Evolutionary conservation across 2,329 filamentous ascomycete species (phyloP).

Genomic region (Domatiomyces globalis): DNA sequence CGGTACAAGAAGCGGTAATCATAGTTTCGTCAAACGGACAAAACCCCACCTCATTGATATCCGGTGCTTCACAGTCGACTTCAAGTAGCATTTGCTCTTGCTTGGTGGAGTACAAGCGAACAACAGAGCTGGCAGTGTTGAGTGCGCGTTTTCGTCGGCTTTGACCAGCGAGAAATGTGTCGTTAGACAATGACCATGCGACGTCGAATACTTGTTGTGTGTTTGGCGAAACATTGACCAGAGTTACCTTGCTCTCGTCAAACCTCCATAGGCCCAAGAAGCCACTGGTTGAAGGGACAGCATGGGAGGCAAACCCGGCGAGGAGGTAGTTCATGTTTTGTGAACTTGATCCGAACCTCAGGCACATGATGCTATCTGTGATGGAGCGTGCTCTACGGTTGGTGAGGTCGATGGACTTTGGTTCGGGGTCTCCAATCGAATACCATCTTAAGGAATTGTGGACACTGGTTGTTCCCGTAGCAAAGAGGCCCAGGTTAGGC

Average conservation of each 20-base stretch:
- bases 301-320: slow-evolving; percentile 39
- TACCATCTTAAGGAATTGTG: slow-evolving; percentile 21
- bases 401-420: slow-evolving; percentile 14
- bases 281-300: slow-evolving; percentile 30
- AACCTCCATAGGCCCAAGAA: slow-evolving; percentile 43
- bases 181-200: slow-evolving; percentile 39
- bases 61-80: slow-evolving; percentile 43
- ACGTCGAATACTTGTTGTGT: slow-evolving; percentile 45
- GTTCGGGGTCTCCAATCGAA: slow-evolving; percentile 22
- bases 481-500: slow-evolving; percentile 27
- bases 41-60: slow-evolving; percentile 48
- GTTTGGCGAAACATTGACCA: slow-evolving; percentile 31
- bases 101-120: slow-evolving; percentile 39
- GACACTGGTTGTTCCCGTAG: slow-evolving; percentile 32
- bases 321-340: slow-evolving; percentile 33
- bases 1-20: slow-evolving; percentile 46
- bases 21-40: slow-evolving; percentile 33
- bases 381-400: slow-evolving; percentile 19
- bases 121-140: slow-evolving; percentile 31
- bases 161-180: slow-evolving; percentile 39
- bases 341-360: slow-evolving; percentile 34
- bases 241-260: slow-evolving; percentile 23
- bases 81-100: slow-evolving; percentile 27
- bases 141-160: slow-evolving; percentile 3
- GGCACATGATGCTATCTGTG: slow-evolving; percentile 26